Base-by-base conservation (phyloP, 2,329 filamentous ascomycete genomes). In the Diaporthe vaccinii region DNA sequence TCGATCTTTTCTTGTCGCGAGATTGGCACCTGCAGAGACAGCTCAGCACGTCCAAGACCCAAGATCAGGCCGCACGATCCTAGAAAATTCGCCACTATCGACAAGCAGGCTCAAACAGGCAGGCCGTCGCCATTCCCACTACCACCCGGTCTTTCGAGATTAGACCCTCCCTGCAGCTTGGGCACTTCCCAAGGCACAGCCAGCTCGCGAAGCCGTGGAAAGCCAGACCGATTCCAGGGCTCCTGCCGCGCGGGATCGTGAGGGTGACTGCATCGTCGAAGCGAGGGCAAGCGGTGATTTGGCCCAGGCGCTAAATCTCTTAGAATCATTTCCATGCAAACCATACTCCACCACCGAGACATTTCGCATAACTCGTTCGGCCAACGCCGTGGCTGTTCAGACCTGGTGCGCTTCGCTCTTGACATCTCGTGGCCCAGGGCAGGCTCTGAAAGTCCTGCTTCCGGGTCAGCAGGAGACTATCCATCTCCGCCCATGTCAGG, bases 401-500 rank as follows among this genome's bases (percentile, higher is more conserved):
- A 90, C 79, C 85, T 89, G 84, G 86, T 87, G 82, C 86, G 86
- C 81, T 88, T 88, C 82, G 85, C 85, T 84, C 86, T 90, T 80
- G 89, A 90, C 85, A 85, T 87, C 85, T 86, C 86, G 83, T 87
- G 89, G 88, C 85, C 85, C 81, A 86, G 86, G 89, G 85, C 85
- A 87, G 86, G 88, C 86, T 87, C 85, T 82, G 86, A 87, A 83
- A 85, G 85, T 83, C 83, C 85, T 86, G 86, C 87, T 86, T 87
- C 86, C 81, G 86, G 86, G 86, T 87, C 86, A 81, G 86, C 86
- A 82, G 87, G 87, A 87, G 90, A 89, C 83, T 93, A 93, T 86
- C 91, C 91, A 83, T 93, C 92, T 88, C 91, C 92, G 86, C 92
- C 92, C 88, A 93, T 93, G 92, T 93, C 92, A 87, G 91, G 90